Evolutionary conservation across 2,329 filamentous ascomycete species (phyloP).

Genomic region (Diplocarpon rosae): DNA sequence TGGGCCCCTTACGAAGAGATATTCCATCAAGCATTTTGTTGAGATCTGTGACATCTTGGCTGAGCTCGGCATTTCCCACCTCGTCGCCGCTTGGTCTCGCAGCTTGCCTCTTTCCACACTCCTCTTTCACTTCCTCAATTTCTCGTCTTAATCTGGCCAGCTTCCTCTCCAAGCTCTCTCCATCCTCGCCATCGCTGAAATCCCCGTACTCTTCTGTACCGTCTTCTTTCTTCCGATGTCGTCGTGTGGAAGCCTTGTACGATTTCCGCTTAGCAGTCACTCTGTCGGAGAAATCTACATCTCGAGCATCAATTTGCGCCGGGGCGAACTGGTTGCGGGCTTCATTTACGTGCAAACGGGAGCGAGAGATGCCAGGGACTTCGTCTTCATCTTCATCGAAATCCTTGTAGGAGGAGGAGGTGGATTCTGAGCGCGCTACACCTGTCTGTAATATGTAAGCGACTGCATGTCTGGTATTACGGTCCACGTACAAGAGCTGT

Average conservation of each 20-base stretch:
- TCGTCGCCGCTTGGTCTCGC: slow-evolving; percentile 33
- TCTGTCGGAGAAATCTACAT: slow-evolving; percentile 83
- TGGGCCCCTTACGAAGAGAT: slow-evolving; percentile 26
- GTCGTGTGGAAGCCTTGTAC: slow-evolving; percentile 64
- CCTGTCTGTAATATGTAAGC: slow-evolving; percentile 19
- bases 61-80: slow-evolving; percentile 30
- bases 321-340: slow-evolving; percentile 73
- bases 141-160: slow-evolving; percentile 76
- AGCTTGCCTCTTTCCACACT: slow-evolving; percentile 44
- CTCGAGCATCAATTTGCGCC: slow-evolving; percentile 61
- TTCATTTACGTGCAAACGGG: slow-evolving; percentile 63
- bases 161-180: slow-evolving; percentile 65
- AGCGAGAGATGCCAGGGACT: slow-evolving; percentile 58
- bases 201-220: slow-evolving; percentile 61
- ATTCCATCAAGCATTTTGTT: slow-evolving; percentile 64
- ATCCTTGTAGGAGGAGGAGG: slow-evolving; percentile 43
- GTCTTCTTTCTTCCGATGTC: slow-evolving; percentile 50
- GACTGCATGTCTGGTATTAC: neutral
- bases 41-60: slow-evolving; percentile 54
- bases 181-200: slow-evolving; percentile 64
- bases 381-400: slow-evolving; percentile 54
- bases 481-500: slow-evolving; percentile 58
- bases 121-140: slow-evolving; percentile 57
- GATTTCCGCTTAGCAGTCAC: slow-evolving; percentile 73
- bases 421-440: slow-evolving; percentile 44